Conservation (phyloP, 2,329 filamentous ascomycete species). For the Lithohypha guttulata region DNA sequence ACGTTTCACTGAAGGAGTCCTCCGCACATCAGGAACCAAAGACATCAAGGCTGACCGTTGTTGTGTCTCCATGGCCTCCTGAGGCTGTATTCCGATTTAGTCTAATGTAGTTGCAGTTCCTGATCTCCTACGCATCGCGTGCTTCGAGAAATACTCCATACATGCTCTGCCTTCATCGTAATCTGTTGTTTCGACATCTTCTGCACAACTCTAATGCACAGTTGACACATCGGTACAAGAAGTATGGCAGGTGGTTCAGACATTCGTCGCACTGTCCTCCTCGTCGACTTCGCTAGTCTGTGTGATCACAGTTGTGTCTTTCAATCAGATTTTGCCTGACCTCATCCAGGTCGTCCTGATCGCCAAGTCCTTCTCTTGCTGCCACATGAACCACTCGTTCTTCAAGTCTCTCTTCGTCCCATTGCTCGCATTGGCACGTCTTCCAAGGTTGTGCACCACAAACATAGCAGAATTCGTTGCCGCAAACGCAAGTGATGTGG, state of each 20-base stretch:
- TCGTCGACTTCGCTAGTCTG: constrained; percentile 7
- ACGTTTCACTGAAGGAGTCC: too few species aligned
- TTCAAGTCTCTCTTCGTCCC: constrained; percentile 22
- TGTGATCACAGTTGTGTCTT: constrained; percentile 16
- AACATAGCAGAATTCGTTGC: constrained; percentile 26
- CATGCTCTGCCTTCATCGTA: too few species aligned
- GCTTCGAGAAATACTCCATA: too few species aligned
- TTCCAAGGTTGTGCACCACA: constrained; percentile 24
- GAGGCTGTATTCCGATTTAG: too few species aligned
- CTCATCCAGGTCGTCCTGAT: constrained; percentile 7
- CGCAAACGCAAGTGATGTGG: constrained; percentile 28
- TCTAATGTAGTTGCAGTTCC: too few species aligned
- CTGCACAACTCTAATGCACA: constrained; percentile 14
- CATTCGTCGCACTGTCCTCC: constrained; percentile 14
- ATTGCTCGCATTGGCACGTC: constrained; percentile 22
- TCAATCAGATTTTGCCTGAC: constrained; percentile 14
- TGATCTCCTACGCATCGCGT: too few species aligned
- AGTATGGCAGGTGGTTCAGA: constrained; percentile 12
- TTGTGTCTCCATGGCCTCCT: too few species aligned
- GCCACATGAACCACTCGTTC: constrained; percentile 13
- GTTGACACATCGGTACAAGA: constrained; percentile 16
- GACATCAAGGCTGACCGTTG: too few species aligned
- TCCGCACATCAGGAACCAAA: too few species aligned
- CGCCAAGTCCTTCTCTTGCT: constrained; percentile 13
- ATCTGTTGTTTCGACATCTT: constrained; percentile 12